Evolutionary conservation across 306 rosid species (phyloP).

Genomic region (Quercus mongolica): DNA sequence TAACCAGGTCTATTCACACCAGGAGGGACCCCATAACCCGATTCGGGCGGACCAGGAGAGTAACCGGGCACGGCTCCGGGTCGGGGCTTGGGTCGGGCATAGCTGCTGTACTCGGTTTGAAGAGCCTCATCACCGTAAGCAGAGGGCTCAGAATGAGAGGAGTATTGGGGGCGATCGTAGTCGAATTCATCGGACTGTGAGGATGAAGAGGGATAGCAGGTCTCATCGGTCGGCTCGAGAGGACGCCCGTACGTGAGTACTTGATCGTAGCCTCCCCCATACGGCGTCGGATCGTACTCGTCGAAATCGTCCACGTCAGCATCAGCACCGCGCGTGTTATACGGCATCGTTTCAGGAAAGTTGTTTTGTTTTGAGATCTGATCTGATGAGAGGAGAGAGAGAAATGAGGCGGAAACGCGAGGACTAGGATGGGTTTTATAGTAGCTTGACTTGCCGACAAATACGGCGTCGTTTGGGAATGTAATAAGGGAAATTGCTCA

Average conservation of each 20-base stretch:
- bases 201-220: slow-evolving; percentile 54
- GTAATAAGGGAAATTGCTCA: not conserved
- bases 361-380: not conserved
- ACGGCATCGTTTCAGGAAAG: slow-evolving; percentile 9
- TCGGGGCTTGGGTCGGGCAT: slow-evolving; percentile 52
- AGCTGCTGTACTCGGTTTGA: slow-evolving; percentile 66
- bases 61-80: slow-evolving; percentile 27
- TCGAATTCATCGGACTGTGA: slow-evolving; percentile 42
- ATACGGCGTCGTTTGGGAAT: not conserved
- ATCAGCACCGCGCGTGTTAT: not conserved
- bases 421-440: too few species aligned
- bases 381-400: too few species aligned
- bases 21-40: slow-evolving; percentile 25
- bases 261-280: slow-evolving; percentile 63
- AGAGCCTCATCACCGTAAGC: slow-evolving; percentile 72
- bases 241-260: slow-evolving; percentile 57
- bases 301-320: slow-evolving; percentile 34
- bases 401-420: not conserved
- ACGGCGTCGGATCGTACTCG: slow-evolving; percentile 57
- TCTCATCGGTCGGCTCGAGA: slow-evolving; percentile 50
- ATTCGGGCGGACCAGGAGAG: slow-evolving; percentile 4
- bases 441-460: too few species aligned
- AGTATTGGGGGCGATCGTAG: slow-evolving; percentile 72
- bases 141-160: slow-evolving; percentile 52
- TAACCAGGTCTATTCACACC: slow-evolving; percentile 17